These are phyloP conservation scores for Euphorbia corollata DNA, from an alignment of 441 rosid species.

Conservation along the genomic window DNA sequence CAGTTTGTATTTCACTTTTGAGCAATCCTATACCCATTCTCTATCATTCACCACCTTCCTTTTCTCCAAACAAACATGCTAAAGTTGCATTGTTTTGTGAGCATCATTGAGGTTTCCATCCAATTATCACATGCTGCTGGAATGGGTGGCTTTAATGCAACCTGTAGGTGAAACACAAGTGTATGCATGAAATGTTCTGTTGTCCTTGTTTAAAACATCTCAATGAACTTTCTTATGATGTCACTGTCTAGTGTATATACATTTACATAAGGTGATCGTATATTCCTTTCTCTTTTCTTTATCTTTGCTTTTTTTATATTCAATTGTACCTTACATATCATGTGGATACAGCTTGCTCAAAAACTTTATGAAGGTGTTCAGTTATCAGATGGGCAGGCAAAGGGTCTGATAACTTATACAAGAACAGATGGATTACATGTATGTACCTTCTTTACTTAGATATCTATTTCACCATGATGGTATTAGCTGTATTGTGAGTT, in stretches of 20 bases:
- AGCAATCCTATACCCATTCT: too few species aligned
- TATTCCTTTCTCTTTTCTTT: slow-evolving; percentile 2
- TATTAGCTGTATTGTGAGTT: slow-evolving; percentile 5
- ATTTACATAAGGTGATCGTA: neutral
- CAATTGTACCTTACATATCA: slow-evolving; percentile 15
- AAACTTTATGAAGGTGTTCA: slow-evolving; percentile 91
- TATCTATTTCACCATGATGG: neutral
- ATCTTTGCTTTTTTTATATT: neutral
- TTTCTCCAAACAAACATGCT: too few species aligned
- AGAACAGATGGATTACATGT: slow-evolving; percentile 98
- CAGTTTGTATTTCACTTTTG: too few species aligned
- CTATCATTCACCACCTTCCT: too few species aligned
- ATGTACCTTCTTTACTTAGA: slow-evolving; percentile 31
- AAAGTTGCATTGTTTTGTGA: too few species aligned
- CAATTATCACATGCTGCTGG: neutral
- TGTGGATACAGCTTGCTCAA: slow-evolving; percentile 77
- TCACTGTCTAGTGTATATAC: neutral
- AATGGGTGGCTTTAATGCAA: neutral
- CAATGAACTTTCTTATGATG: neutral
- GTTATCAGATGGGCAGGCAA: slow-evolving; percentile 59
- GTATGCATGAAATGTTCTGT: neutral
- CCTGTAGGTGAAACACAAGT: neutral
- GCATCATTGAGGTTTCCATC: neutral
- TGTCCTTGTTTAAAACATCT: neutral
- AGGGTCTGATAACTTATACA: slow-evolving; percentile 87